These are phyloP conservation scores for Cutaneotrichosporon mucoides DNA, from an alignment of 1,284 basidiomycete genomes.

Conservation along the genomic window DNA sequence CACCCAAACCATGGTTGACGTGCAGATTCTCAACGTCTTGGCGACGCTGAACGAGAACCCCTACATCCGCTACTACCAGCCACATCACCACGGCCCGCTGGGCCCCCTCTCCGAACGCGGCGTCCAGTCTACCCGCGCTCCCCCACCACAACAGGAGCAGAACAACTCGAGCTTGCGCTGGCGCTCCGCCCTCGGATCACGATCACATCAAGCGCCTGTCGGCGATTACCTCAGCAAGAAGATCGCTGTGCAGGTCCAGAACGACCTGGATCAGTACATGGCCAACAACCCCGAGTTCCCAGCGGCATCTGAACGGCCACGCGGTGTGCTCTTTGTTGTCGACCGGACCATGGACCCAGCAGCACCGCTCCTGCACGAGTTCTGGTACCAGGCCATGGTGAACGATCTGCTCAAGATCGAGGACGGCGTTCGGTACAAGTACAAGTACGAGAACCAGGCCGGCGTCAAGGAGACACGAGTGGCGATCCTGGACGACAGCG, in stretches of 20 bases:
- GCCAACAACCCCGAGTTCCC: conserved; percentile 79
- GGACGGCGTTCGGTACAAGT: conserved; percentile 81
- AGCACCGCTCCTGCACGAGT: conserved; percentile 91
- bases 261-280: conserved; percentile 77
- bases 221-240: conserved; percentile 65
- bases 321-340: conserved; percentile 81
- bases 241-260: conserved; percentile 76
- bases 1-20: neutral
- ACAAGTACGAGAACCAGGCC: conserved; percentile 74
- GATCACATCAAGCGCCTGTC: conserved; percentile 37
- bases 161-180: conserved; percentile 44
- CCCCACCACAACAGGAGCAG: conserved; percentile 47
- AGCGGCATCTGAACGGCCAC: conserved; percentile 52
- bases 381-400: conserved; percentile 98
- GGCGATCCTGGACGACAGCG: conserved; percentile 75
- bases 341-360: conserved; percentile 92
- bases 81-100: conserved; percentile 74
- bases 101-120: conserved; percentile 63
- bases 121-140: conserved; percentile 50
- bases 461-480: conserved; percentile 83
- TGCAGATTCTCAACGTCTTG: conserved; percentile 81
- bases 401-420: conserved; percentile 88
- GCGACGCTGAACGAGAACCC: conserved; percentile 91
- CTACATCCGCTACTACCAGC: conserved; percentile 88
- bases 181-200: conserved; percentile 43